phyloP scores from a whole-genome alignment of 1,284 basidiomycete genomes.

The Apiotrichum siamense region DNA sequence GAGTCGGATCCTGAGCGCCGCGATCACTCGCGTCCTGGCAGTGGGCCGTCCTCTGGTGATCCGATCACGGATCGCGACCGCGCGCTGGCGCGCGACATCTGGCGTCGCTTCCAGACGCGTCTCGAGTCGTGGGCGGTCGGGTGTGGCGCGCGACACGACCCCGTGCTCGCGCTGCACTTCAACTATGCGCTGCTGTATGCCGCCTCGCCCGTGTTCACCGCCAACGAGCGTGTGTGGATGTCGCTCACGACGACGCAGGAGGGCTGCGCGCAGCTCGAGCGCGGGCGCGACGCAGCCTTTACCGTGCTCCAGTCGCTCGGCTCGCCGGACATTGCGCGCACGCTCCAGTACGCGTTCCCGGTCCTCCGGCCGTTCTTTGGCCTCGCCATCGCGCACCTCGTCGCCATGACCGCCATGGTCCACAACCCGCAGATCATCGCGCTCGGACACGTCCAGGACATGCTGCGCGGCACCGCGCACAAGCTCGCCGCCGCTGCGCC shows the following conservation, averaged over 20 bases:
- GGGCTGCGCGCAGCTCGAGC: constrained; percentile 38
- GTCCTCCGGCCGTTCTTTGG: constrained; percentile 41
- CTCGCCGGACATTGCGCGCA: constrained; percentile 41
- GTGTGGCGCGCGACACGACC: constrained; percentile 23
- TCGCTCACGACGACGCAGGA: constrained; percentile 32
- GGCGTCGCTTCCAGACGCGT: constrained; percentile 23
- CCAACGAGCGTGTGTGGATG: constrained; percentile 31
- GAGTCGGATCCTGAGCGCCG: constrained; percentile 1
- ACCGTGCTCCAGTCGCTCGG: constrained; percentile 38
- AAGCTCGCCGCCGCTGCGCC: constrained; percentile 29
- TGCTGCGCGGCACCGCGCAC: constrained; percentile 36
- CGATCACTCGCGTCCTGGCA: background rate
- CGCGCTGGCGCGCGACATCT: constrained; percentile 20
- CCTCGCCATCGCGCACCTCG: constrained; percentile 36
- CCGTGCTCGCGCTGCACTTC: constrained; percentile 38
- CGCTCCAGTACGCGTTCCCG: constrained; percentile 41
- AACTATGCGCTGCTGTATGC: constrained; percentile 42
- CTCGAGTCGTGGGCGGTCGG: constrained; percentile 39
- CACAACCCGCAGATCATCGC: constrained; percentile 29
- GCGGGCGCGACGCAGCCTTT: constrained; percentile 42
- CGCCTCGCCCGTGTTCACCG: constrained; percentile 35
- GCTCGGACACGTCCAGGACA: constrained; percentile 25
- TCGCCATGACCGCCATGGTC: constrained; percentile 26
- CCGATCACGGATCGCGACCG: constrained; percentile 4
- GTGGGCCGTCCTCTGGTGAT: background rate